A percentile compares a stretch with the other conserved stretches of the same genome.
Evolutionary conservation across 192 early-diverging fungal genomes (phyloP).

Genomic region (Ambispora gerdemannii): DNA sequence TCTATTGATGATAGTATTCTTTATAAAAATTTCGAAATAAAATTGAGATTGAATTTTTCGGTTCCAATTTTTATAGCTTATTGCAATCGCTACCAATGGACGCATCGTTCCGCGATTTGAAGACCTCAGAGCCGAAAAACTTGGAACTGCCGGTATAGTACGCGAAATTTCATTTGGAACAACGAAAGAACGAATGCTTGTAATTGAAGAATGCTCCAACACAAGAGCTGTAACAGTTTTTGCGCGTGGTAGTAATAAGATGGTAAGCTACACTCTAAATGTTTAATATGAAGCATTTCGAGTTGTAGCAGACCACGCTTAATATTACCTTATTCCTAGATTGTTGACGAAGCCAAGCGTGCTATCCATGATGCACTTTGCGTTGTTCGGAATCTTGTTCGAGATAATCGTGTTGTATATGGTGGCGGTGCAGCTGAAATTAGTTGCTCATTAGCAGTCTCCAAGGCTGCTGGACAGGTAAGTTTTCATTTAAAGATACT

Average conservation of each 20-base stretch:
- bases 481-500: constrained; percentile 24
- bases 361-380: constrained; percentile 98
- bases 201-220: constrained; percentile 99
- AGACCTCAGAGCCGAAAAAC: constrained; percentile 82
- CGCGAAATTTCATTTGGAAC: constrained; percentile 96
- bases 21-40: background rate
- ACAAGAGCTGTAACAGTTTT: constrained; percentile 95
- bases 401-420: constrained; percentile 98
- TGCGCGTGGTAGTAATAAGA: constrained; percentile 98
- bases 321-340: constrained; percentile 43
- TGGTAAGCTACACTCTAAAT: constrained; percentile 51
- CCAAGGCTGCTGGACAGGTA: constrained; percentile 82
- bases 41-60: background rate
- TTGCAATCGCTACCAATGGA: constrained; percentile 99
- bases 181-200: constrained; percentile 98
- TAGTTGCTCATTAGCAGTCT: constrained; percentile 89
- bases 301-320: background rate
- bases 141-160: constrained; percentile 91
- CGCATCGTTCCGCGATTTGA: constrained; percentile 99
- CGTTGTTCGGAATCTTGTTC: constrained; percentile 94
- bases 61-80: constrained; percentile 53
- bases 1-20: background rate
- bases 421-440: constrained; percentile 99
- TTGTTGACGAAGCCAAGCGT: constrained; percentile 98
- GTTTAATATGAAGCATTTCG: background rate